These are phyloP conservation scores for Athelia sp. DNA, from an alignment of 1,284 basidiomycete species.

Conservation along the genomic window DNA sequence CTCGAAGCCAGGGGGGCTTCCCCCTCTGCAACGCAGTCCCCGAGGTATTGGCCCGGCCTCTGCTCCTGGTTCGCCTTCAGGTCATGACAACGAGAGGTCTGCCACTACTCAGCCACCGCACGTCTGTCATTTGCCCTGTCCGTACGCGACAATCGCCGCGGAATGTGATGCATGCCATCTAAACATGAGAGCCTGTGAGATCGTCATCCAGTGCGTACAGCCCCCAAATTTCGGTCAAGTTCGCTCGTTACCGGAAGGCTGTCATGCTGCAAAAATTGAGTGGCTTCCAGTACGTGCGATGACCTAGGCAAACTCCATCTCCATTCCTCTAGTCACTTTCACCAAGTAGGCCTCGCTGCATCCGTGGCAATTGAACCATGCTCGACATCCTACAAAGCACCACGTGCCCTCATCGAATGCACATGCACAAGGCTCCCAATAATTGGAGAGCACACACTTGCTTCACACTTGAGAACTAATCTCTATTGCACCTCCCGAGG, in stretches of 20 bases:
- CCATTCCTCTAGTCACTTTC: not conserved
- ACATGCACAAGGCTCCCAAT: not conserved
- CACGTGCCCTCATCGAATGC: not conserved
- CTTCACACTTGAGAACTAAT: conserved; percentile 30
- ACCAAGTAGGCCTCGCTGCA: not conserved
- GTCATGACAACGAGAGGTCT: conserved; percentile 1
- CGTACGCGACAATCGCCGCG: not conserved
- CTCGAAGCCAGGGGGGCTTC: not conserved
- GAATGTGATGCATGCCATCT: not conserved
- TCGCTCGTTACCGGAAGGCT: not conserved
- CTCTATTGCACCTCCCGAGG: conserved; percentile 32
- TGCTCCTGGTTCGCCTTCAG: conserved; percentile 1
- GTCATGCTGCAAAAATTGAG: not conserved
- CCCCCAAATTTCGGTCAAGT: not conserved
- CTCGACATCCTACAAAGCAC: not conserved
- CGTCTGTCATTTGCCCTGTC: not conserved
- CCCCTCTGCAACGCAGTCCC: not conserved
- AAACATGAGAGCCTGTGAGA: not conserved
- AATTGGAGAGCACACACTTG: conserved; percentile 8
- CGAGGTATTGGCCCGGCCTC: not conserved
- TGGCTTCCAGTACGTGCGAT: not conserved
- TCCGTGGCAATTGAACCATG: not conserved
- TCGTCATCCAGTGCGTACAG: not conserved
- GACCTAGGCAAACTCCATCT: not conserved
- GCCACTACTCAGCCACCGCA: not conserved